phyloP scores from a whole-genome alignment of 305 asterid genomes.

The Solanum hybrid region DNA sequence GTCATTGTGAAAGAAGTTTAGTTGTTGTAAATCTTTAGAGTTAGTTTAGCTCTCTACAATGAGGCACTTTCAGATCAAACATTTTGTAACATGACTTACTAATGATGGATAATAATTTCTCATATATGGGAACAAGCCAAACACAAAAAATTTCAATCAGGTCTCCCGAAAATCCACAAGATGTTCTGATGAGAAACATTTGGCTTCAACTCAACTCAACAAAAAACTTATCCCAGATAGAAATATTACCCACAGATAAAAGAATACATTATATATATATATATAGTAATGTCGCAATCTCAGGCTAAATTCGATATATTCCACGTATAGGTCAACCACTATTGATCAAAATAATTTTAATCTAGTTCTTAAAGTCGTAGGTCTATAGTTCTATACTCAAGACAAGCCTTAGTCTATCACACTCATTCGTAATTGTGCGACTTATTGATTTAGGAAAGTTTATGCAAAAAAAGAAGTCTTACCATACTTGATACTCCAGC shows the following conservation, averaged over 20 bases:
- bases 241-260: neutral
- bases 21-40: constrained; percentile 28
- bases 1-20: constrained; percentile 57
- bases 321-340: too few relatives aligned
- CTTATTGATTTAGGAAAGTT: neutral
- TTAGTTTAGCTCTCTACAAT: constrained; percentile 17
- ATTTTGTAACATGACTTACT: constrained; percentile 30
- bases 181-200: constrained; percentile 17
- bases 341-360: too few relatives aligned
- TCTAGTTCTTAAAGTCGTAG: too few relatives aligned
- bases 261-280: neutral
- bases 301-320: too few relatives aligned
- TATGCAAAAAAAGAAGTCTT: neutral
- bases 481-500: neutral
- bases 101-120: constrained; percentile 70
- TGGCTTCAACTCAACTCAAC: neutral
- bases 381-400: neutral
- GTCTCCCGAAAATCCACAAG: constrained; percentile 44
- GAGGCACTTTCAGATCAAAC: neutral
- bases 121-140: constrained; percentile 79
- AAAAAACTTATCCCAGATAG: constrained; percentile 4
- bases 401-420: neutral
- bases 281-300: too few relatives aligned
- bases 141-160: constrained; percentile 78
- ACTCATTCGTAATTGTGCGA: neutral